phyloP scores from a whole-genome alignment of 805 yeast genomes.

The Saturnispora kantuleensis region DNA sequence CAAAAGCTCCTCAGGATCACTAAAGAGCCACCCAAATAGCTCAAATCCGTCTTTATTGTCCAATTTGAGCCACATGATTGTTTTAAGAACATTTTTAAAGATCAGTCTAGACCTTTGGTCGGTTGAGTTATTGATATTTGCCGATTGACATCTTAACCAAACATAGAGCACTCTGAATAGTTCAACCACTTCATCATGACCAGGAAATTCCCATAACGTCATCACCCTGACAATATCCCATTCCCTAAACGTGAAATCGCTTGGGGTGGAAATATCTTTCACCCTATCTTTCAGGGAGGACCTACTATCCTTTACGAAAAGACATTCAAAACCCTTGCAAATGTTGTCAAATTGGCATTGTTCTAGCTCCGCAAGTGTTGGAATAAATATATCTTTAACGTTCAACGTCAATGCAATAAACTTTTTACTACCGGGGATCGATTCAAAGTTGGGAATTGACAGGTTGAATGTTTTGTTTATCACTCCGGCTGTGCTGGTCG shows the following conservation, averaged over 20 bases:
- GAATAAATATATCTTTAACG: constrained; percentile 27
- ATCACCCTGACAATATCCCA: constrained; percentile 12
- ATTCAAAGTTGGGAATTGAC: constrained; percentile 7
- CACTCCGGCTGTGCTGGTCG: constrained; percentile 12
- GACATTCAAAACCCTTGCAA: constrained; percentile 15
- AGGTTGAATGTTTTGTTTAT: constrained; percentile 14
- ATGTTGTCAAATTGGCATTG: constrained; percentile 19
- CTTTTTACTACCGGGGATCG: constrained; percentile 11
- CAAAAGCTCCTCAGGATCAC: constrained; percentile 19
- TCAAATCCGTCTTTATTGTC: constrained; percentile 17
- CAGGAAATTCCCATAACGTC: constrained; percentile 10
- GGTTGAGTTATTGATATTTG: constrained; percentile 5
- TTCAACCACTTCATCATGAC: background rate
- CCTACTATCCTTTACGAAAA: constrained; percentile 3
- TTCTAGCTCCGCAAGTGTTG: constrained; percentile 26
- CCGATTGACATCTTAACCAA: constrained; percentile 21
- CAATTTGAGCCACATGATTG: constrained; percentile 18
- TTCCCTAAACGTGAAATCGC: constrained; percentile 4
- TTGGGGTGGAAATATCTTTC: background rate
- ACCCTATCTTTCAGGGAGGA: background rate
- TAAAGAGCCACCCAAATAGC: constrained; percentile 23
- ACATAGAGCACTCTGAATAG: constrained; percentile 18
- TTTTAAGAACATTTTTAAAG: constrained; percentile 14
- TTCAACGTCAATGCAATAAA: constrained; percentile 16
- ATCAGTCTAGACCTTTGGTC: constrained; percentile 13